Evolutionary conservation across 495 filamentous ascomycete species (phyloP).

Genomic region (Penicillium lividum): DNA sequence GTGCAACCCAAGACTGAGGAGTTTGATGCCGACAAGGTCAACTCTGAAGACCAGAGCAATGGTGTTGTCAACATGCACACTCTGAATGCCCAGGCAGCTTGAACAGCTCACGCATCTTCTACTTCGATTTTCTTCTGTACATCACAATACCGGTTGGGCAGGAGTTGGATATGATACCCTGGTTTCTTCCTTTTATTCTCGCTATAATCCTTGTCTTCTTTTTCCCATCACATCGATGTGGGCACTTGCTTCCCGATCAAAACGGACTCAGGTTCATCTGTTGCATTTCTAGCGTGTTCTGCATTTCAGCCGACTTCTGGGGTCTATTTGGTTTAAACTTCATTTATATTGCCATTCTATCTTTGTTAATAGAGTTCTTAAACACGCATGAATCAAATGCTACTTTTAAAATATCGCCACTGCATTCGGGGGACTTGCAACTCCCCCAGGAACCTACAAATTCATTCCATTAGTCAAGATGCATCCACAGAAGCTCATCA

Average conservation of each 20-base stretch:
- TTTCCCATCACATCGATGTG: neutral
- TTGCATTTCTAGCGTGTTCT: conserved; percentile 6
- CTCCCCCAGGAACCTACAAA: conserved; percentile 2
- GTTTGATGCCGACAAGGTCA: neutral
- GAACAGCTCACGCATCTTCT: neutral
- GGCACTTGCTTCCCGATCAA: neutral
- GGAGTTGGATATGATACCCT: neutral
- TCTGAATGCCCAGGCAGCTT: conserved; percentile 2
- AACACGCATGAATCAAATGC: neutral
- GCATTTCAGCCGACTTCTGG: neutral
- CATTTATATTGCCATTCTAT: neutral
- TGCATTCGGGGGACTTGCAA: conserved; percentile 6
- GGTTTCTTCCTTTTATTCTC: neutral
- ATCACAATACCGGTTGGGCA: conserved; percentile 1
- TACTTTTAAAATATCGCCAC: neutral
- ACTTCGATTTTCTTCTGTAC: neutral
- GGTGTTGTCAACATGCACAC: neutral
- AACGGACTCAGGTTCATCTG: neutral
- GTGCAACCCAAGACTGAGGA: neutral
- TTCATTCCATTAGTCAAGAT: neutral
- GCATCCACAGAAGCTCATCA: neutral
- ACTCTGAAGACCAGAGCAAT: conserved; percentile 1
- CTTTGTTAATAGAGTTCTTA: neutral
- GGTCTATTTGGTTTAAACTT: neutral
- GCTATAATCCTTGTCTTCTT: neutral